Evolutionary conservation across 2,329 filamentous ascomycete genomes (phyloP).

Genomic region (Paraphoma chrysanthemicola): DNA sequence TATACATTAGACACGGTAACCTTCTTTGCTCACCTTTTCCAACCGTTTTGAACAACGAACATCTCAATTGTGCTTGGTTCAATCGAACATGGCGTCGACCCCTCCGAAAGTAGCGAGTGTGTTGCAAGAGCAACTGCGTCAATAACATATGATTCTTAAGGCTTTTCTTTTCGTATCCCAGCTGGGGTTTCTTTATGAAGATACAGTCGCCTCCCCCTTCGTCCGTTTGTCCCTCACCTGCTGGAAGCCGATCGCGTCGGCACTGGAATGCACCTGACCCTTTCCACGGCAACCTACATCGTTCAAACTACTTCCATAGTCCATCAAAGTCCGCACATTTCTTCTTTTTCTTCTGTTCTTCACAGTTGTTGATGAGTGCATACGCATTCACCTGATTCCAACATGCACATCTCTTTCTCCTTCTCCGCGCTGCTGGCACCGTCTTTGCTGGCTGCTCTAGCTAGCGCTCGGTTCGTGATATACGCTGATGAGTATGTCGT

Average conservation of each 20-base stretch:
- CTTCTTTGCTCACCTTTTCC: no score
- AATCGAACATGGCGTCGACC: no score
- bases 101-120: no score
- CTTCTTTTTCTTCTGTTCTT: not conserved
- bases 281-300: conserved; percentile 9
- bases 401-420: conserved; percentile 29
- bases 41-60: no score
- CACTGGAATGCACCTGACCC: conserved; percentile 5
- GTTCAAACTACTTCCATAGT: not conserved
- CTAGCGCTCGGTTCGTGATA: conserved; percentile 38
- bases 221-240: not conserved
- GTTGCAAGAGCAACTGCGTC: no score
- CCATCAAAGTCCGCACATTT: not conserved
- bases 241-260: not conserved
- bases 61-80: no score
- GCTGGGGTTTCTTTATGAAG: no score
- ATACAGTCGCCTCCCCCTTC: no score
- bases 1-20: not conserved
- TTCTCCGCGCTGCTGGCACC: conserved; percentile 20
- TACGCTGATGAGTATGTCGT: conserved; percentile 39
- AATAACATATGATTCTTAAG: no score
- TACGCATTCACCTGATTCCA: conserved; percentile 1
- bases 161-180: no score
- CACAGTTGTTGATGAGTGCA: not conserved
- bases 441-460: conserved; percentile 16